These are phyloP conservation scores for Malassezia brasiliensis DNA, from an alignment of 1,284 basidiomycete species.

Conservation along the genomic window DNA sequence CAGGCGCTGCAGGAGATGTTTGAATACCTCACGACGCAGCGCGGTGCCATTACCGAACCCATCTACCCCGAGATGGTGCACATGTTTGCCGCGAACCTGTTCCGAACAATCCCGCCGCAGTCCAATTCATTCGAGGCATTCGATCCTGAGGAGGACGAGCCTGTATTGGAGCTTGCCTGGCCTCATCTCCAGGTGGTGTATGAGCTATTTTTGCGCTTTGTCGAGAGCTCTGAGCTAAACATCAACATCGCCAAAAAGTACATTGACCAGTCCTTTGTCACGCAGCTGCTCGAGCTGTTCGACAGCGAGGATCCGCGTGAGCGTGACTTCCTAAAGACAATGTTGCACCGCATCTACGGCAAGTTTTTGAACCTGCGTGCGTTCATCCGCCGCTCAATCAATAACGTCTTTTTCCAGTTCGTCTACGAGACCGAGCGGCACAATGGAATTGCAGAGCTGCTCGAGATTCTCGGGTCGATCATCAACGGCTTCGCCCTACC, in stretches of 20 bases:
- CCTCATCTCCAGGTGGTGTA: conserved; percentile 99
- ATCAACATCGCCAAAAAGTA: conserved; percentile 94
- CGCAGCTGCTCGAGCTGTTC: conserved; percentile 89
- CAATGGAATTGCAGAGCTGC: conserved; percentile 95
- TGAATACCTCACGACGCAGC: conserved; percentile 94
- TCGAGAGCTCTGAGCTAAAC: conserved; percentile 96
- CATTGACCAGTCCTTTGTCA: conserved; percentile 91
- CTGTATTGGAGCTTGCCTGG: conserved; percentile 97
- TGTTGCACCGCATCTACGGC: conserved; percentile 95
- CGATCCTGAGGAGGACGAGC: conserved; percentile 98
- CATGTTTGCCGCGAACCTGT: conserved; percentile 85
- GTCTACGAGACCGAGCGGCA: conserved; percentile 97
- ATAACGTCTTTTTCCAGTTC: conserved; percentile 99
- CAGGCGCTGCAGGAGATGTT: conserved; percentile 97
- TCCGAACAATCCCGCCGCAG: conserved; percentile 97
- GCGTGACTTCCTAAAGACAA: conserved; percentile 98
- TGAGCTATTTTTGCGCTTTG: conserved; percentile 98
- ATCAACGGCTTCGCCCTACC: conserved; percentile 99
- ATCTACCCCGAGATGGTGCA: conserved; percentile 98
- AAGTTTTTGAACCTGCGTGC: conserved; percentile 98
- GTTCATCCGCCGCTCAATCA: conserved; percentile 97
- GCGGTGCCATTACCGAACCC: conserved; percentile 88
- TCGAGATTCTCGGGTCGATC: conserved; percentile 97
- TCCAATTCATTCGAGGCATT: conserved; percentile 98
- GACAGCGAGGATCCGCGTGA: conserved; percentile 98